A percentile compares a stretch with the other conserved stretches of the same genome.
Conservation (phyloP, 768 basidiomycete genomes). For the Lentinula raphanica region DNA sequence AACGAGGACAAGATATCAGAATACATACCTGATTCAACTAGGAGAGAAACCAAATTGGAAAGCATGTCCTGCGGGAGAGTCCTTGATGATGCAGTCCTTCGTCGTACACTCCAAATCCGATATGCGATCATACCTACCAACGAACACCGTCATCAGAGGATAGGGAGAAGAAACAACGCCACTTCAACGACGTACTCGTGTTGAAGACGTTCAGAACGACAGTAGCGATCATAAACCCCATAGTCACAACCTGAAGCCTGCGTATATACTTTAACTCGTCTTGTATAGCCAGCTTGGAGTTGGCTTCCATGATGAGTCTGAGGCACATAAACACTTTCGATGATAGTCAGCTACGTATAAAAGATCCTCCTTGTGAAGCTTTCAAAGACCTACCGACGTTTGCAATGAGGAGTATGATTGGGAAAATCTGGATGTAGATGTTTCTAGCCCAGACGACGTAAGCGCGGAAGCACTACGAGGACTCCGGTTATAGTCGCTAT, state of each 20-base stretch:
- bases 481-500: background rate
- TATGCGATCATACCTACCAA: background rate
- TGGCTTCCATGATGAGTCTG: background rate
- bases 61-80: background rate
- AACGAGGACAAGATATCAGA: background rate
- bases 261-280: background rate
- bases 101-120: background rate
- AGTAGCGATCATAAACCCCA: background rate
- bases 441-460: background rate
- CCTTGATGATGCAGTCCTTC: background rate
- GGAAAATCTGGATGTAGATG: constrained; percentile 1
- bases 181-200: background rate
- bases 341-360: background rate
- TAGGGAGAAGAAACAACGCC: background rate
- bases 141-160: no score
- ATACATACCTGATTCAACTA: background rate
- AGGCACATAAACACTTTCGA: background rate
- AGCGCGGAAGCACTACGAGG: background rate
- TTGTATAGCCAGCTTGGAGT: background rate
- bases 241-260: background rate
- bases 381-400: background rate
- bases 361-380: background rate
- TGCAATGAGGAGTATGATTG: background rate
- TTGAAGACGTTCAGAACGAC: background rate
- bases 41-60: background rate